phyloP scores from a whole-genome alignment of 192 early-diverging fungal genomes.

The Backusella tarrabulga region DNA sequence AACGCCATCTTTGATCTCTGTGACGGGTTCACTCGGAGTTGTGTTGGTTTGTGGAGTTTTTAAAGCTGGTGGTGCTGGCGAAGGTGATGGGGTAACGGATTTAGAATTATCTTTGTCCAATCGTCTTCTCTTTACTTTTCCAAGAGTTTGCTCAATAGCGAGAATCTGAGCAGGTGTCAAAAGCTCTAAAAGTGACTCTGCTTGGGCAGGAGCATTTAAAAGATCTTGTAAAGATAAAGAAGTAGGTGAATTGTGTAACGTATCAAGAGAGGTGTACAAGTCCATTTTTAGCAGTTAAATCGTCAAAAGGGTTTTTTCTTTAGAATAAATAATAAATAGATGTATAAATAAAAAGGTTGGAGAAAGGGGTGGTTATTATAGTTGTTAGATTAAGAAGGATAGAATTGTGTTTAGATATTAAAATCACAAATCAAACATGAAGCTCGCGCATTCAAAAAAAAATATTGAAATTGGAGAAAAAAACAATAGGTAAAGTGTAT shows the following conservation, averaged over 20 bases:
- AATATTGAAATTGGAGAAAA: background rate
- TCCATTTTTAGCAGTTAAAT: conserved; percentile 14
- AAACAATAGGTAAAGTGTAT: background rate
- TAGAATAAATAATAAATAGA: background rate
- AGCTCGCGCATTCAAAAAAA: conserved; percentile 8
- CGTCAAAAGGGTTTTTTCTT: background rate
- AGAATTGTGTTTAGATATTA: conserved; percentile 6
- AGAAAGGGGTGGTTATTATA: background rate
- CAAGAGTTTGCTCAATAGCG: conserved; percentile 16
- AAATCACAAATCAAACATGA: conserved; percentile 10
- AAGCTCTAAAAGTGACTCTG: conserved; percentile 21
- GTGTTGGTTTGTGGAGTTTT: background rate
- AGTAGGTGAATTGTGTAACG: conserved; percentile 15
- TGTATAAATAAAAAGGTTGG: background rate
- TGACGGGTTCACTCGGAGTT: conserved; percentile 29
- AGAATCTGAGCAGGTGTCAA: conserved; percentile 23
- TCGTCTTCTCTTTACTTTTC: conserved; percentile 18
- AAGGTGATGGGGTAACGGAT: background rate
- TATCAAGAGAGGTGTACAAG: conserved; percentile 10
- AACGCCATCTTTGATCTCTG: conserved; percentile 47
- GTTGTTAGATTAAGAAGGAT: background rate
- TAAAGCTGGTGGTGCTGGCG: background rate
- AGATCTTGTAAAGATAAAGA: conserved; percentile 25
- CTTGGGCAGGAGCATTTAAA: conserved; percentile 21
- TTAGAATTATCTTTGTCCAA: background rate